Base-by-base conservation (phyloP, 2,329 filamentous ascomycete species). In the Calonectria crousiana region DNA sequence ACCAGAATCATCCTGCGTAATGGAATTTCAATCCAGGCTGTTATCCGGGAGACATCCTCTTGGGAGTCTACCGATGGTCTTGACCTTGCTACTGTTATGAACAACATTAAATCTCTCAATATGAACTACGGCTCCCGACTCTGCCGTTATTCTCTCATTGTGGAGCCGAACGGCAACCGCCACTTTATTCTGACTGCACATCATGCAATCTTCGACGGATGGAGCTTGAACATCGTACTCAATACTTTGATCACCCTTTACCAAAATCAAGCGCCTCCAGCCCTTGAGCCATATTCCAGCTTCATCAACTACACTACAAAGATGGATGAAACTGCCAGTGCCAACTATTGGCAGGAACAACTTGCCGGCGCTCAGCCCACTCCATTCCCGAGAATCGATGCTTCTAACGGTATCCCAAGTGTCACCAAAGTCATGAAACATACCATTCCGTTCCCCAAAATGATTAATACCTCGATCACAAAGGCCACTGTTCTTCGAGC, bases 341-440 rank as follows among this genome's bases (percentile, higher is more conserved):
- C n/a, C 41, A 23, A n/a, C 1, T 65, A 65, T 18, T 67, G 65
- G 65, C 52, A 52, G 51, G n/a, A 36, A 28, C 65, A 67, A 20
- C 65, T 67, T 14, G n/a, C 14, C 20, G n/a, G 26, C 16, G 32
- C 65, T 6, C 47, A 67, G 10, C 47, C 47, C 0, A n/a, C 65
- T 3, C 34, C 47, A 6, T 67, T 67, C 32, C 65, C 65, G 3
- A 41, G 41, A 51, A 8, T 44, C 1, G 41, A 66, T 9, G 1
- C 26, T 28, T n/a, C 51, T 11, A 18, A 8, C 13, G 18, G 9
- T 1, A n/a, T 23, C 28, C 11, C 6, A 44, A 44, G 23, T 10
- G 16, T 32, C 14, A 68, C 66, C 85, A 88, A 9, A 85, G 90
- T 76, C 87, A 86, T 1, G 81, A 89, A 3, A 80, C 90, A 1